Conservation (phyloP, 2,329 filamentous ascomycete genomes). For the Dactylellina sp. region DNA sequence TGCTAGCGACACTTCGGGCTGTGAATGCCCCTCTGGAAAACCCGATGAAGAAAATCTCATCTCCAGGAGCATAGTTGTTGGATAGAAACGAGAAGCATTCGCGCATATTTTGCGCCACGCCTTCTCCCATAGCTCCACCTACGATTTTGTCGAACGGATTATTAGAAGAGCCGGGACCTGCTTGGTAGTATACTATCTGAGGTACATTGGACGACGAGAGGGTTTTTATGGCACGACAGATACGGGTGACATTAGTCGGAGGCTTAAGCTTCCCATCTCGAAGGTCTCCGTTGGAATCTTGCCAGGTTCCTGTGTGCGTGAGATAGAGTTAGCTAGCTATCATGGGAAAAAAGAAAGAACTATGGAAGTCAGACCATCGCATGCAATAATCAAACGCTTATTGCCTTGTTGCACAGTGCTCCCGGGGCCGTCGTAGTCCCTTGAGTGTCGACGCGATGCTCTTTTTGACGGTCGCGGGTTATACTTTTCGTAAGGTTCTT, state of each 20-base stretch:
- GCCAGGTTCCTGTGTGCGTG: slow-evolving; percentile 58
- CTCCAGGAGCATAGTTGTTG: slow-evolving; percentile 71
- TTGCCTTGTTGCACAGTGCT: slow-evolving; percentile 23
- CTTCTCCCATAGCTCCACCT: slow-evolving; percentile 58
- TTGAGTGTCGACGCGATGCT: slow-evolving; percentile 20
- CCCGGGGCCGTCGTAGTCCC: slow-evolving; percentile 38
- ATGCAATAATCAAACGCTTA: slow-evolving; percentile 59
- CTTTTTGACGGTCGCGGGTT: slow-evolving; percentile 27
- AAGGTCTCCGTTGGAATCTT: slow-evolving; percentile 58
- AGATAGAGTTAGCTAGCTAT: not conserved
- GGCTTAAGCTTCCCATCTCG: slow-evolving; percentile 54
- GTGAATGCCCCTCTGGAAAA: slow-evolving; percentile 73
- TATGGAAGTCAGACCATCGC: slow-evolving; percentile 57
- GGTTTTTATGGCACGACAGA: slow-evolving; percentile 70
- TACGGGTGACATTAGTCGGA: slow-evolving; percentile 70
- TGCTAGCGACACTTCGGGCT: slow-evolving; percentile 69
- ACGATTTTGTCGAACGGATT: slow-evolving; percentile 37
- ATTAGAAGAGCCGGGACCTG: slow-evolving; percentile 68
- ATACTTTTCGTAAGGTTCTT: slow-evolving; percentile 42
- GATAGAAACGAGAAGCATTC: slow-evolving; percentile 74
- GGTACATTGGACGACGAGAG: slow-evolving; percentile 68
- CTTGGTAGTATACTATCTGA: slow-evolving; percentile 73
- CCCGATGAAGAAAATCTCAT: slow-evolving; percentile 70
- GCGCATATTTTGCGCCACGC: slow-evolving; percentile 66
- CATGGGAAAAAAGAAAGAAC: not conserved